Evolutionary conservation across 495 filamentous ascomycete genomes (phyloP).

Genomic region (Lineolata rhizophorae): DNA sequence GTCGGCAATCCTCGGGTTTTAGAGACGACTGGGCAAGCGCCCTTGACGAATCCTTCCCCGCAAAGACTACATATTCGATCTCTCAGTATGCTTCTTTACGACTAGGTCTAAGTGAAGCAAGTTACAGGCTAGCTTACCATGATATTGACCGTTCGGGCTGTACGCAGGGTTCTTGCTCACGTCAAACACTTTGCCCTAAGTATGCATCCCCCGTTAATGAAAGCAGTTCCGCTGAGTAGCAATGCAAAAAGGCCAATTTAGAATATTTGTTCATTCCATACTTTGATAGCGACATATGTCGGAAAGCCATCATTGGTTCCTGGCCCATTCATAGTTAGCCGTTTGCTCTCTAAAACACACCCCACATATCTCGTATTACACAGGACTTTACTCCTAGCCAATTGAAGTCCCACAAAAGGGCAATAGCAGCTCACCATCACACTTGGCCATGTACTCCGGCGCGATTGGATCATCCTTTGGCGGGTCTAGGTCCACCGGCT

Average conservation of each 20-base stretch:
- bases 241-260: no score
- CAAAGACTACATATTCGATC: slow-evolving; percentile 61
- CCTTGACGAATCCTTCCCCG: slow-evolving; percentile 81
- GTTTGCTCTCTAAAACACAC: no score
- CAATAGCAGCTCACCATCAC: slow-evolving; percentile 59
- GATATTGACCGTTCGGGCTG: slow-evolving; percentile 59
- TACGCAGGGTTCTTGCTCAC: slow-evolving; percentile 75
- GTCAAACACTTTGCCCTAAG: slow-evolving; percentile 72
- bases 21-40: slow-evolving; percentile 71
- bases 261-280: no score
- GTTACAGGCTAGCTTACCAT: slow-evolving; percentile 31
- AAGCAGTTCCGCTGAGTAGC: no score
- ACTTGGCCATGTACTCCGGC: slow-evolving; percentile 49
- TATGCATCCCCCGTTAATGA: no score
- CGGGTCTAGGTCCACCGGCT: slow-evolving; percentile 55
- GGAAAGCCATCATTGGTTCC: slow-evolving; percentile 41
- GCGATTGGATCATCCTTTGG: slow-evolving; percentile 77
- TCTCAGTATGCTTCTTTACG: slow-evolving; percentile 1
- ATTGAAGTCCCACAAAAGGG: no score
- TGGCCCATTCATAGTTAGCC: slow-evolving; percentile 9
- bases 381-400: not conserved
- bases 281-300: slow-evolving; percentile 84
- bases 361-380: no score
- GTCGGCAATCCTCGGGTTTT: slow-evolving; percentile 59
- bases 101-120: not conserved